A percentile compares a stretch with the other conserved stretches of the same genome.
Conservation (phyloP, 768 basidiomycete genomes). For the Serendipita sp. region DNA sequence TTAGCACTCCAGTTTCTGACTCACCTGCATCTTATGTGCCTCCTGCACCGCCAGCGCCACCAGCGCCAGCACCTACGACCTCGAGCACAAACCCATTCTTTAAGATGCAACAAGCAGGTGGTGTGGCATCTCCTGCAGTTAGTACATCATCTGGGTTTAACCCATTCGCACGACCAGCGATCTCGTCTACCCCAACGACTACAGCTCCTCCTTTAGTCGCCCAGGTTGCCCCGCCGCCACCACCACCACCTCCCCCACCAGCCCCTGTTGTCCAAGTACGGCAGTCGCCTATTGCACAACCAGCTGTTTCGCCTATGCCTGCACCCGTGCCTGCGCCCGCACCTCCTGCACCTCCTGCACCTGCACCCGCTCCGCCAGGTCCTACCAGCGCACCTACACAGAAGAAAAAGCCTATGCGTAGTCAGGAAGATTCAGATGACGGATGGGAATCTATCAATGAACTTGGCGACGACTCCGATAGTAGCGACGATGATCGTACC, state of each 20-base stretch:
- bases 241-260: slow-evolving; percentile 18
- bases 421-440: slow-evolving; percentile 32
- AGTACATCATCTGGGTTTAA: slow-evolving; percentile 36
- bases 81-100: slow-evolving; percentile 69
- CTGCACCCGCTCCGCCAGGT: slow-evolving; percentile 34
- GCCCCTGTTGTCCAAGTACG: slow-evolving; percentile 20
- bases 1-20: slow-evolving; percentile 16
- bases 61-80: slow-evolving; percentile 14
- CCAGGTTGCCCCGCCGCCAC: slow-evolving; percentile 5
- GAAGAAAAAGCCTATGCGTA: slow-evolving; percentile 35
- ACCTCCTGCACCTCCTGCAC: slow-evolving; percentile 12
- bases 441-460: slow-evolving; percentile 81
- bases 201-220: slow-evolving; percentile 2
- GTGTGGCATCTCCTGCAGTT: slow-evolving; percentile 21
- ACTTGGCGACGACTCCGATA: slow-evolving; percentile 42
- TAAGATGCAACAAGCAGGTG: slow-evolving; percentile 31
- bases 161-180: slow-evolving; percentile 51
- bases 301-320: slow-evolving; percentile 11
- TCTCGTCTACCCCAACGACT: slow-evolving; percentile 17
- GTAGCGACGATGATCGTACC: slow-evolving; percentile 65
- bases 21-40: too few species aligned
- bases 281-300: slow-evolving; percentile 6
- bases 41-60: slow-evolving; percentile 14
- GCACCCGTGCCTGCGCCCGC: slow-evolving; percentile 14
- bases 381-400: slow-evolving; percentile 39